A percentile compares a stretch with the other conserved stretches of the same genome.
Evolutionary conservation across 345 rosid species (phyloP).

Genomic region (Ceriops decandra): DNA sequence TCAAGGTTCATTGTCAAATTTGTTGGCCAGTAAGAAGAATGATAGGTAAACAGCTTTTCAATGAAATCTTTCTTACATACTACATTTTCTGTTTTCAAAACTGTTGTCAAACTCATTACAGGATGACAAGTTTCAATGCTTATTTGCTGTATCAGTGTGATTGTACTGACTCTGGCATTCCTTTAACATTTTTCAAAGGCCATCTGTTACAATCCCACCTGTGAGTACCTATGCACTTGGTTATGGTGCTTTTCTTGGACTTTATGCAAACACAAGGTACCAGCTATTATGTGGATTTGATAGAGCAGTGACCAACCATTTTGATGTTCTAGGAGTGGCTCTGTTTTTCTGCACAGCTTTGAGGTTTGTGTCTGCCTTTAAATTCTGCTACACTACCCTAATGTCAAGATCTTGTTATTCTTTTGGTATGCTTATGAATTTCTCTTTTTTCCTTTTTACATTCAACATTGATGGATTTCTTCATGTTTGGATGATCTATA

Average conservation of each 20-base stretch:
- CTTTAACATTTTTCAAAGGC: conserved; percentile 34
- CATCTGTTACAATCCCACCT: conserved; percentile 74
- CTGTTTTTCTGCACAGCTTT: conserved; percentile 76
- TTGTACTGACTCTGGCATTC: background rate
- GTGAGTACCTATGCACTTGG: conserved; percentile 66
- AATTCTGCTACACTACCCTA: too few species aligned
- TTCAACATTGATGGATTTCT: too few species aligned
- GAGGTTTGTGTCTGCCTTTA: conserved; percentile 47
- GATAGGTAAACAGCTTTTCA: conserved; percentile 49
- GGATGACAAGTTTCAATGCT: background rate
- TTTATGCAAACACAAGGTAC: conserved; percentile 76
- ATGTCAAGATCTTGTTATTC: background rate
- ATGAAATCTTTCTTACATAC: background rate
- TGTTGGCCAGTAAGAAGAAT: conserved; percentile 61
- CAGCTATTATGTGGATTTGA: conserved; percentile 84
- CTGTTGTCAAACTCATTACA: background rate
- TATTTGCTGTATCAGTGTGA: background rate
- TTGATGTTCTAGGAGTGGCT: conserved; percentile 92
- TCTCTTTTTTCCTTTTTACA: too few species aligned
- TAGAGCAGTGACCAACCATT: conserved; percentile 60
- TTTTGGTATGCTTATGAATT: background rate
- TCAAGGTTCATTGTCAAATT: conserved; percentile 77
- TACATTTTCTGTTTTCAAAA: background rate
- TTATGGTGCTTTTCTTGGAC: conserved; percentile 91
- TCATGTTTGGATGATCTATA: too few species aligned